phyloP scores from a whole-genome alignment of 352 stramenopile genomes.

The Pythium graminicola region DNA sequence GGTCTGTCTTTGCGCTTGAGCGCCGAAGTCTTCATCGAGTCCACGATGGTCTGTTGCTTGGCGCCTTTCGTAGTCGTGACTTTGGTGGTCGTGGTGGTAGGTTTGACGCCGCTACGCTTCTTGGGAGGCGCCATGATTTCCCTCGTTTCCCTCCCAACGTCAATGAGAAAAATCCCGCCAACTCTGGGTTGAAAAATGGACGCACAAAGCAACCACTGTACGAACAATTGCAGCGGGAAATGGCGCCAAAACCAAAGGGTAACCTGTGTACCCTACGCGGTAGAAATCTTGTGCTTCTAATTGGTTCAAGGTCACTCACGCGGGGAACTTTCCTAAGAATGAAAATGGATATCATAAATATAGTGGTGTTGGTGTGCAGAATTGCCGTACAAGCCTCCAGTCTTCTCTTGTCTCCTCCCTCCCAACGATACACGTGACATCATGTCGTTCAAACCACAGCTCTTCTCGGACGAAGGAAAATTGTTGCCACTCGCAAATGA shows the following conservation, averaged over 20 bases:
- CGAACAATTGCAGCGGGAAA: not conserved
- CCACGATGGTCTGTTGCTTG: conserved; percentile 25
- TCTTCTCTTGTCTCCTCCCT: too few species aligned
- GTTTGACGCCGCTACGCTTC: conserved; percentile 15
- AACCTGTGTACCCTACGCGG: not conserved
- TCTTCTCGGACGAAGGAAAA: conserved; percentile 71
- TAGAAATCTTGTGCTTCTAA: too few species aligned
- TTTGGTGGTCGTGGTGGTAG: not conserved
- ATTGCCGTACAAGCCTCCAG: too few species aligned
- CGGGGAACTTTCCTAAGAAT: not conserved
- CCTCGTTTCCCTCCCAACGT: not conserved
- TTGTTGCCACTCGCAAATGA: conserved; percentile 68
- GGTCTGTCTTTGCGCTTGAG: conserved; percentile 20
- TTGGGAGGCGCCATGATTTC: conserved; percentile 17
- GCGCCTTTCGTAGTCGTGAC: too few species aligned
- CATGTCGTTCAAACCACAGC: conserved; percentile 68
- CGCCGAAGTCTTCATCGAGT: conserved; percentile 18
- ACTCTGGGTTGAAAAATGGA: conserved; percentile 3
- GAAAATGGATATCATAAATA: conserved; percentile 9
- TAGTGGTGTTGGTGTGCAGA: not conserved
- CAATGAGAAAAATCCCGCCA: conserved; percentile 15
- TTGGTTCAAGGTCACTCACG: not conserved
- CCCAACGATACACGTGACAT: too few species aligned
- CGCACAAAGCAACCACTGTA: conserved; percentile 7
- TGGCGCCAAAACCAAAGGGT: conserved; percentile 7